Conservation (phyloP, 176 grass and related monocot genomes). For the Eremochloa ophiuroides region DNA sequence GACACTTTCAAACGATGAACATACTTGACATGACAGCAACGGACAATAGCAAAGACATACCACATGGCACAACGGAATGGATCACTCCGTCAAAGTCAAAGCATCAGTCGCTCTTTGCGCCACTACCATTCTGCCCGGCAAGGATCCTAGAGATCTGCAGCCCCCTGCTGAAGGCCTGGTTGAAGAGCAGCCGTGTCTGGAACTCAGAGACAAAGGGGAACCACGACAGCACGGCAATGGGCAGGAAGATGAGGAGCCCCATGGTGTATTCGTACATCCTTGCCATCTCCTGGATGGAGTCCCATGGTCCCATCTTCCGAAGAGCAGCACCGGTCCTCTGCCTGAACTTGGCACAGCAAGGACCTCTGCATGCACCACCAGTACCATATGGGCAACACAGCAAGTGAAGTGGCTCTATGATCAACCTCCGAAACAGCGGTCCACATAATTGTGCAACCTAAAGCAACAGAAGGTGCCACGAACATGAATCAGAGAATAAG, state of each 20-base stretch:
- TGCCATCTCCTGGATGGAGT: slow-evolving; percentile 60
- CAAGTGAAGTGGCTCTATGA: slow-evolving; percentile 21
- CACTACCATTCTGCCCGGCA: slow-evolving; percentile 39
- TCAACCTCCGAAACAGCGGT: slow-evolving; percentile 24
- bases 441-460: slow-evolving; percentile 37
- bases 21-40: neutral
- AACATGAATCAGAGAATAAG: neutral
- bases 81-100: neutral
- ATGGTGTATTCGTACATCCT: slow-evolving; percentile 68
- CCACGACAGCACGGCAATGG: slow-evolving; percentile 55
- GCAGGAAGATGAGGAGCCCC: slow-evolving; percentile 56
- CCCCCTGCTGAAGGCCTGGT: slow-evolving; percentile 71
- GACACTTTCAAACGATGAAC: neutral
- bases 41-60: neutral
- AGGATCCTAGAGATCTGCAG: slow-evolving; percentile 74
- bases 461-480: neutral
- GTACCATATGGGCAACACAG: slow-evolving; percentile 29
- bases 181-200: slow-evolving; percentile 70
- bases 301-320: slow-evolving; percentile 51
- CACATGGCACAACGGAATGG: neutral
- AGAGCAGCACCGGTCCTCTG: slow-evolving; percentile 39
- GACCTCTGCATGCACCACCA: slow-evolving; percentile 24
- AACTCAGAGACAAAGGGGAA: slow-evolving; percentile 78
- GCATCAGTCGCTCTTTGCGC: slow-evolving; percentile 9
- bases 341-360: slow-evolving; percentile 45